Evolutionary conservation across 495 filamentous ascomycete species (phyloP), one percentile per base, ranked within the genome.

Genomic region (Daldinia bambusicola): DNA sequence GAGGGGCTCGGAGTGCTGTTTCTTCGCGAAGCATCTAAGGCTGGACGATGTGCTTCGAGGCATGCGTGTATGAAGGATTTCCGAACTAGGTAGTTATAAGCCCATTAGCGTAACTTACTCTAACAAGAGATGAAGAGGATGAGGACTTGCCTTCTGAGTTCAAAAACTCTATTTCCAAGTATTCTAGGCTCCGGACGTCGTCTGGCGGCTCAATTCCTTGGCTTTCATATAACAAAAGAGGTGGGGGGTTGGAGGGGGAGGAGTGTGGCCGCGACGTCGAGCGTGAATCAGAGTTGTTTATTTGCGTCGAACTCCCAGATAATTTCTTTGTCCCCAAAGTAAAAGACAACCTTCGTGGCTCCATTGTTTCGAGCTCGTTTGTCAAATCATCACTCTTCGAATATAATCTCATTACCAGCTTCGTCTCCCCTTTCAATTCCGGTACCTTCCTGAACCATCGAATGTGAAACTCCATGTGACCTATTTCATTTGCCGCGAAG

Each of bases 361-460:
- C n/a, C 20, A 41, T 32, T 4, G 20, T 2, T 43, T 59, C 63
- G 2, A 36, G 55, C 6, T 43, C 45, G 4, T 59, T 45, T 26
- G 52, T 56, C 14, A 43, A 36, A 26, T 67, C 62, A n/a, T 18
- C 63, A 14, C 65, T 61, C n/a, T 55, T 66, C 5, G 66, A 67
- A 38, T 67, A 58, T 18, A 69, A 37, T 30, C 45, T 57, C 16
- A 75, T 13, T 53, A 64, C 55, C 20, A 75, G 38, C 48, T 59
- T 68, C 2, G 45, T 65, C 1, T 73, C 66, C n/a, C 66, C 66
- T 58, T 45, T 61, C 14, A 72, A 45, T 37, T 75, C 70, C 12
- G 70, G 63, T 5, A 52, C 55, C 18, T 51, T 67, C 45, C 66
- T 73, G 50, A 75, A 75, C 73, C 73, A 75, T 12, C 73, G 66